Conservation (phyloP, 345 rosid species). For the Nasturtium officinale region DNA sequence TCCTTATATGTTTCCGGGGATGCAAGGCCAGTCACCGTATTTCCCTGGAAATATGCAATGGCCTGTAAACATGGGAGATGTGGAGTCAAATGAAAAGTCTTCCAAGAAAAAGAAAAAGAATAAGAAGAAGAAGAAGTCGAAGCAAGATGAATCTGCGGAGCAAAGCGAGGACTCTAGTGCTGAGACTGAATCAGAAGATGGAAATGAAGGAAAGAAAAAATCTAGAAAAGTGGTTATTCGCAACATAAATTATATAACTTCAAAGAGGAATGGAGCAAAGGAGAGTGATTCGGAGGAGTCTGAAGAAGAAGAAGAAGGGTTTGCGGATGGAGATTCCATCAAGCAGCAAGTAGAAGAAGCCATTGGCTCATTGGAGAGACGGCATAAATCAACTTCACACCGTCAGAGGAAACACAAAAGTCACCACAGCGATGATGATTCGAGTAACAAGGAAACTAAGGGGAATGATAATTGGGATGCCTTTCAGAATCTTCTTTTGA, state of each 20-base stretch:
- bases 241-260: conserved; percentile 92
- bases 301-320: conserved; percentile 67
- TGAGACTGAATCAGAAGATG: conserved; percentile 46
- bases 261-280: conserved; percentile 68
- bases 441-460: conserved; percentile 48
- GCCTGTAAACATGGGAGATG: conserved; percentile 70
- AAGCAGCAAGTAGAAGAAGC: conserved; percentile 88
- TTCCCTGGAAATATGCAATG: conserved; percentile 75
- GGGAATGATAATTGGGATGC: conserved; percentile 75
- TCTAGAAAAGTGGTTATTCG: conserved; percentile 92
- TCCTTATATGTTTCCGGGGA: conserved; percentile 72
- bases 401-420: conserved; percentile 56
- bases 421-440: conserved; percentile 43
- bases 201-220: conserved; percentile 61
- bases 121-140: conserved; percentile 44
- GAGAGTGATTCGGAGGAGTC: conserved; percentile 57
- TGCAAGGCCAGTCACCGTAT: conserved; percentile 74
- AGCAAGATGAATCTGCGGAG: conserved; percentile 60
- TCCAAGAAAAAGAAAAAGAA: conserved; percentile 58
- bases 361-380: conserved; percentile 72
- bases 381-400: conserved; percentile 58
- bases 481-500: conserved; percentile 81
- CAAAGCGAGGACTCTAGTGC: conserved; percentile 39
- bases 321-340: conserved; percentile 65
- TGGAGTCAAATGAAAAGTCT: conserved; percentile 62